Evolutionary conservation across 1,284 basidiomycete species (phyloP).

Genomic region (Irpex sp.): DNA sequence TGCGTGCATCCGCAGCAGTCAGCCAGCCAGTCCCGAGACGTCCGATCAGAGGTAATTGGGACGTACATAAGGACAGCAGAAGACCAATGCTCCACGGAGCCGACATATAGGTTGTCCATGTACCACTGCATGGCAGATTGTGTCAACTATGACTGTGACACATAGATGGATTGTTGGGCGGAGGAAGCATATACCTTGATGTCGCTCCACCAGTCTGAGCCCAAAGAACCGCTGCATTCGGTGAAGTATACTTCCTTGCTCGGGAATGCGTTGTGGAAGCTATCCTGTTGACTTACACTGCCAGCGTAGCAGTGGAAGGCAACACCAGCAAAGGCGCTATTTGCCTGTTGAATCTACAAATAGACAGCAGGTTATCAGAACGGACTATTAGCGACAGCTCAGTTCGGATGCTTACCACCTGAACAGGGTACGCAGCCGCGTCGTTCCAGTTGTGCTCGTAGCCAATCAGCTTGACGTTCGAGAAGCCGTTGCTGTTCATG

Average conservation of each 20-base stretch:
- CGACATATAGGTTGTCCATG: constrained; percentile 64
- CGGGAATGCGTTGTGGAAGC: constrained; percentile 42
- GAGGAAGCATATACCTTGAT: constrained; percentile 50
- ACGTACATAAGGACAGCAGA: constrained; percentile 31
- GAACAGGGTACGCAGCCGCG: constrained; percentile 43
- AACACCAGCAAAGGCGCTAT: constrained; percentile 42
- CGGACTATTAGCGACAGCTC: background rate
- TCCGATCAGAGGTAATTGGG: background rate
- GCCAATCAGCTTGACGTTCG: constrained; percentile 39
- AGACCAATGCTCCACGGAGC: constrained; percentile 42
- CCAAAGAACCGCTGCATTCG: constrained; percentile 46
- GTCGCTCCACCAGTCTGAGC: constrained; percentile 75
- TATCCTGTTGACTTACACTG: constrained; percentile 34
- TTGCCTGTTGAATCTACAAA: constrained; percentile 44
- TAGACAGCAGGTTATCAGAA: background rate
- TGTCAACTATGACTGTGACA: background rate
- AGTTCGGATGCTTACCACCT: constrained; percentile 31
- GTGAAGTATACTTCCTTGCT: constrained; percentile 49
- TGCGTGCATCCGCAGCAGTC: constrained; percentile 24
- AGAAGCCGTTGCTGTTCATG: constrained; percentile 43
- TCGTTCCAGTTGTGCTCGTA: constrained; percentile 51
- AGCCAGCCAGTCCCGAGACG: background rate
- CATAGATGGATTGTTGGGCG: background rate
- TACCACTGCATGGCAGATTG: constrained; percentile 49
- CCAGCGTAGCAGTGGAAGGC: constrained; percentile 52